A percentile compares a stretch with the other conserved stretches of the same genome.
Conservation (phyloP, 192 early-diverging fungal species). For the Coemansia sp. region DNA sequence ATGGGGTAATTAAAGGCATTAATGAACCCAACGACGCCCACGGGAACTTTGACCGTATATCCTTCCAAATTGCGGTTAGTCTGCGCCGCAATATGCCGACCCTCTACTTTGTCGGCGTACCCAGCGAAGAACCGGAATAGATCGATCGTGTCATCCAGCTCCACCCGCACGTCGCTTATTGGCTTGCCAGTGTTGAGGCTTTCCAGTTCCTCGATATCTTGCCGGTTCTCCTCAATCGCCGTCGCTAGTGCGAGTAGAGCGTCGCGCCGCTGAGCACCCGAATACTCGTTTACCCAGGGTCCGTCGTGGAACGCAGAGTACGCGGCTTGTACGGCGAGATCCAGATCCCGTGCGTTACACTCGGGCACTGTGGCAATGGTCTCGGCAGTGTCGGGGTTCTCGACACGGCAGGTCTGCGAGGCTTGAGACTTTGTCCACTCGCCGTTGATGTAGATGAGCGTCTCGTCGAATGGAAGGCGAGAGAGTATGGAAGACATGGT, state of each 20-base stretch:
- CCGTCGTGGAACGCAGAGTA: conserved; percentile 49
- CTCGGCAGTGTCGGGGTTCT: conserved; percentile 48
- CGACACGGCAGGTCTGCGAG: conserved; percentile 22
- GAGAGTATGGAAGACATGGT: conserved; percentile 8
- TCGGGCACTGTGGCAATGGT: conserved; percentile 46
- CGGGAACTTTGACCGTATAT: conserved; percentile 56
- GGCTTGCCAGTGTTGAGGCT: conserved; percentile 61
- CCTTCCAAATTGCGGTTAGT: conserved; percentile 30
- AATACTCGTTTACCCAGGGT: conserved; percentile 51
- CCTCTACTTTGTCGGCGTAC: conserved; percentile 55
- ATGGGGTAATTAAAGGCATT: conserved; percentile 70
- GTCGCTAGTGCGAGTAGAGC: conserved; percentile 48
- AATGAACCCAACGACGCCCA: conserved; percentile 59
- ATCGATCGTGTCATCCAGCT: conserved; percentile 56
- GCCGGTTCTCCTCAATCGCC: conserved; percentile 40
- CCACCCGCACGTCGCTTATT: conserved; percentile 49
- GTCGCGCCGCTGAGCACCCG: conserved; percentile 58
- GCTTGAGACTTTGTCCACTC: conserved; percentile 25
- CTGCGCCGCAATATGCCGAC: conserved; percentile 47
- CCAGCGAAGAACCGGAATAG: conserved; percentile 55
- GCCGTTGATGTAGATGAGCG: conserved; percentile 43
- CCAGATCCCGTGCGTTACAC: conserved; percentile 37
- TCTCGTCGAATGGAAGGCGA: conserved; percentile 42
- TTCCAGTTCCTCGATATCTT: conserved; percentile 52
- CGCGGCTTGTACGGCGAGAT: conserved; percentile 49